Percentiles rank a stretch among this genome's conserved stretches.
phyloP scores from a whole-genome alignment of 768 basidiomycete genomes.

The Hemileccinum rubropunctum region DNA sequence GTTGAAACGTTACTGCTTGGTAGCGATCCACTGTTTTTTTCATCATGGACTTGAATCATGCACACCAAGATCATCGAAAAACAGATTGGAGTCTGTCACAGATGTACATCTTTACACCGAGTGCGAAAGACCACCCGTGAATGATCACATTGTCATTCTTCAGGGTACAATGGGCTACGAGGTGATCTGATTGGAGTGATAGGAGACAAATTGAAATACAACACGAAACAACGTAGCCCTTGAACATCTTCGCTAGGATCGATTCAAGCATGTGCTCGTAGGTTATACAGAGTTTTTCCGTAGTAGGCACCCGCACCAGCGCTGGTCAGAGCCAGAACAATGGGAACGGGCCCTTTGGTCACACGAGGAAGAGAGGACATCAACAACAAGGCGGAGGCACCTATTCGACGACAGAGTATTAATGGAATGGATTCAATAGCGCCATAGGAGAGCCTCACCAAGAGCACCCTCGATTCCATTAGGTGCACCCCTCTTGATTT shows the following conservation, averaged over 20 bases:
- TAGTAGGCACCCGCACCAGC: slow-evolving; percentile 65
- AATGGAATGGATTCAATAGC: not conserved
- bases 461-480: slow-evolving; percentile 80
- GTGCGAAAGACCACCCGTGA: not conserved
- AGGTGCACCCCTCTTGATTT: slow-evolving; percentile 66
- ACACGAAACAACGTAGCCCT: not conserved
- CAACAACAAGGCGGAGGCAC: slow-evolving; percentile 72
- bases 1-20: not conserved
- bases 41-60: slow-evolving; percentile 3
- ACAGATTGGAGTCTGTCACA: slow-evolving; percentile 4
- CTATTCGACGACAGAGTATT: slow-evolving; percentile 33
- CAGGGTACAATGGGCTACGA: not conserved
- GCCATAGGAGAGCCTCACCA: slow-evolving; percentile 42
- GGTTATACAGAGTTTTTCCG: slow-evolving; percentile 50
- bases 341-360: slow-evolving; percentile 72
- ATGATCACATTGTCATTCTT: not conserved
- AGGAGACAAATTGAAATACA: slow-evolving; percentile 9
- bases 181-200: not conserved
- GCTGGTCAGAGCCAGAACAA: slow-evolving; percentile 58
- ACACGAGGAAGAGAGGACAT: slow-evolving; percentile 72
- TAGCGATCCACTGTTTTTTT: not conserved
- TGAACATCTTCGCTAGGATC: not conserved
- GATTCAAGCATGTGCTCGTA: slow-evolving; percentile 23
- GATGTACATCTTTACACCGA: slow-evolving; percentile 15
- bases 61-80: not conserved